A percentile compares a stretch with the other conserved stretches of the same genome.
phyloP scores from a whole-genome alignment of 2,329 filamentous ascomycete species.

The Penicillium sp. region DNA sequence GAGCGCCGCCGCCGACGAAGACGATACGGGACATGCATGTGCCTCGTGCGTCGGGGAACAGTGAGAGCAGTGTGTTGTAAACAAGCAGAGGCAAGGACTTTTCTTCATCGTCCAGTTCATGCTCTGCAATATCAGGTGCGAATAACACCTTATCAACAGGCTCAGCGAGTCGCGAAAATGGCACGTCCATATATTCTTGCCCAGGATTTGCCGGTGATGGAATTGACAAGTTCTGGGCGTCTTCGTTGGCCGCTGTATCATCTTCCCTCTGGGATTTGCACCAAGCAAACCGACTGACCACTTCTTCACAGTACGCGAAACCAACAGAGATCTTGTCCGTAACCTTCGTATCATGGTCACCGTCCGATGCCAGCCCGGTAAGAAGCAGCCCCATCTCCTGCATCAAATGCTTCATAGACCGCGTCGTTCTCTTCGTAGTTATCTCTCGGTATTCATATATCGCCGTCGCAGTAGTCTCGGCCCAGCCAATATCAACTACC shows the following conservation, averaged over 20 bases:
- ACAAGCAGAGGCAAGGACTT: conserved; percentile 71
- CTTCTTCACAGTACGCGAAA: conserved; percentile 79
- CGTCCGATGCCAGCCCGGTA: conserved; percentile 22
- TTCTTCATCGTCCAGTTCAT: conserved; percentile 80
- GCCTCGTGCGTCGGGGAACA: conserved; percentile 78
- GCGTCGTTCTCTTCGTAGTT: conserved; percentile 62
- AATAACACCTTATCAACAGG: conserved; percentile 76
- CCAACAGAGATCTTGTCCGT: conserved; percentile 48
- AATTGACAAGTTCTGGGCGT: conserved; percentile 43
- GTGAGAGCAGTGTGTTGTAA: conserved; percentile 68
- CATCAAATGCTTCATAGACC: conserved; percentile 69
- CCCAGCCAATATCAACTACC: conserved; percentile 88
- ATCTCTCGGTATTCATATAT: conserved; percentile 90
- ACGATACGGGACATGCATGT: conserved; percentile 85
- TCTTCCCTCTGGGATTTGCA: conserved; percentile 49
- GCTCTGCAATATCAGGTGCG: conserved; percentile 49
- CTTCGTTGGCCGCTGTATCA: neutral
- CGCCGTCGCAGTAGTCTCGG: conserved; percentile 78
- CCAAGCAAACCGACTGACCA: conserved; percentile 73
- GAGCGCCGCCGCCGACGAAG: conserved; percentile 76
- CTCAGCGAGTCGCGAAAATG: conserved; percentile 67
- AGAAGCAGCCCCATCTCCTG: conserved; percentile 58
- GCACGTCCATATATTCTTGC: conserved; percentile 52
- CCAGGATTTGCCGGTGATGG: conserved; percentile 44
- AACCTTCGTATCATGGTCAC: conserved; percentile 30